Conservation (phyloP, 192 early-diverging fungal genomes). For the Backusella parvicylindrica region DNA sequence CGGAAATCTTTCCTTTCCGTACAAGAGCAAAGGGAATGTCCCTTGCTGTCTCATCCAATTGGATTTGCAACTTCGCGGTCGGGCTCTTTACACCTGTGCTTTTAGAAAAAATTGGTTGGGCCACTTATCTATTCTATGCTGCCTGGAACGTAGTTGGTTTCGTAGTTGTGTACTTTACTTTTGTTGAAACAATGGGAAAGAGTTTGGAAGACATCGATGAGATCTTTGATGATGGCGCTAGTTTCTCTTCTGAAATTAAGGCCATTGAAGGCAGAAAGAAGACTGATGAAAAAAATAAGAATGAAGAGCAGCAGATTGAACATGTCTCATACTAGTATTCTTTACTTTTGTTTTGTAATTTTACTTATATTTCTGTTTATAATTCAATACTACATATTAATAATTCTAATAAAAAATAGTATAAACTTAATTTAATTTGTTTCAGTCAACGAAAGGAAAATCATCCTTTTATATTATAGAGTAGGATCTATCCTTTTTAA, state of each 20-base stretch:
- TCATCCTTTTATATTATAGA: not conserved
- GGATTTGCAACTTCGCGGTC: slow-evolving; percentile 30
- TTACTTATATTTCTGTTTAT: not conserved
- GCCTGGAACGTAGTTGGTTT: slow-evolving; percentile 6
- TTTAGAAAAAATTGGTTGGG: not conserved
- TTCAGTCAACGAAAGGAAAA: not conserved
- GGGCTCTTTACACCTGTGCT: not conserved
- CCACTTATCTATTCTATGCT: slow-evolving; percentile 20
- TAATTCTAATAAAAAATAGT: not conserved
- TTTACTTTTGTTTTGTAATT: not conserved
- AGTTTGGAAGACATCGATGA: slow-evolving; percentile 45
- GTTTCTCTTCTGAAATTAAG: not conserved
- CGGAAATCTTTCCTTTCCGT: slow-evolving; percentile 86
- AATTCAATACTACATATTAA: not conserved
- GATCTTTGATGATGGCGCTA: slow-evolving; percentile 30
- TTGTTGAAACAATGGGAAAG: slow-evolving; percentile 33
- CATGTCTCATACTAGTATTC: not conserved
- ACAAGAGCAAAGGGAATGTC: slow-evolving; percentile 82
- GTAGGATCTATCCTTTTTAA: not conserved
- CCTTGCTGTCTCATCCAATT: slow-evolving; percentile 80
- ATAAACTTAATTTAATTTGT: not conserved
- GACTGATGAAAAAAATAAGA: not conserved
- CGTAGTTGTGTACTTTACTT: not conserved
- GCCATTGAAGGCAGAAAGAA: not conserved
- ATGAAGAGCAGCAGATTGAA: not conserved